These are phyloP conservation scores for Podospora bellae-mahoneyi DNA, from an alignment of 495 filamentous ascomycete genomes.

Conservation along the genomic window DNA sequence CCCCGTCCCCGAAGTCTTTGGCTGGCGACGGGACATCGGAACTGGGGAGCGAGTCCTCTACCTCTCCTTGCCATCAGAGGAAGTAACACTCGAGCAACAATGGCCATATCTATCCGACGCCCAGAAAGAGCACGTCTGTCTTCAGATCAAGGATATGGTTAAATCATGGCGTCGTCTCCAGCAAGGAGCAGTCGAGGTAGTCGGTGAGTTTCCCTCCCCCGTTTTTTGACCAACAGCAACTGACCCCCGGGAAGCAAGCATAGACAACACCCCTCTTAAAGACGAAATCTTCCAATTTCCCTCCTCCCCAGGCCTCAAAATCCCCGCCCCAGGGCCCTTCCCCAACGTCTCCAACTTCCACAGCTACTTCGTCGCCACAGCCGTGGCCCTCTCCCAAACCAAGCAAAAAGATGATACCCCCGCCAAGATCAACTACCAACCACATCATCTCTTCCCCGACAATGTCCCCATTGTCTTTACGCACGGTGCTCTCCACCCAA, in stretches of 20 bases:
- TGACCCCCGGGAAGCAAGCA: constrained; percentile 20
- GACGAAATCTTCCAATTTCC: constrained; percentile 20
- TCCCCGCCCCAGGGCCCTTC: constrained; percentile 19
- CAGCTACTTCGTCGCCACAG: constrained; percentile 23
- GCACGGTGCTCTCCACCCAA: constrained; percentile 45
- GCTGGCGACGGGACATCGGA: constrained; percentile 22
- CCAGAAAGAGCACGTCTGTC: constrained; percentile 15
- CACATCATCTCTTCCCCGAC: constrained; percentile 22
- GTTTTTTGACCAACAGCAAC: background rate
- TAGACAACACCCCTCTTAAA: constrained; percentile 25
- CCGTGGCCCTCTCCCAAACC: constrained; percentile 16
- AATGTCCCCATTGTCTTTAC: constrained; percentile 45
- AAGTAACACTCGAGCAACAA: constrained; percentile 8
- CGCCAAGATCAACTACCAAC: constrained; percentile 12
- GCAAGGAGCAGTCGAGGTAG: constrained; percentile 11
- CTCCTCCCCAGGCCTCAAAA: constrained; percentile 7
- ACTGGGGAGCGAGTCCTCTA: constrained; percentile 20
- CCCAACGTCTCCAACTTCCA: constrained; percentile 20
- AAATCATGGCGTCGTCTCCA: constrained; percentile 18
- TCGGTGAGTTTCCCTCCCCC: constrained; percentile 9
- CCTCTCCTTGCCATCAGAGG: constrained; percentile 12
- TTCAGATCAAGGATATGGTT: constrained; percentile 12
- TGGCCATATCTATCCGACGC: constrained; percentile 12
- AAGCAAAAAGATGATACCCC: background rate
- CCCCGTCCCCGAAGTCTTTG: constrained; percentile 25